Percentiles rank a stretch among this genome's conserved stretches.
Evolutionary conservation across 345 rosid species (phyloP).

Genomic region (Aurinia saxatilis): DNA sequence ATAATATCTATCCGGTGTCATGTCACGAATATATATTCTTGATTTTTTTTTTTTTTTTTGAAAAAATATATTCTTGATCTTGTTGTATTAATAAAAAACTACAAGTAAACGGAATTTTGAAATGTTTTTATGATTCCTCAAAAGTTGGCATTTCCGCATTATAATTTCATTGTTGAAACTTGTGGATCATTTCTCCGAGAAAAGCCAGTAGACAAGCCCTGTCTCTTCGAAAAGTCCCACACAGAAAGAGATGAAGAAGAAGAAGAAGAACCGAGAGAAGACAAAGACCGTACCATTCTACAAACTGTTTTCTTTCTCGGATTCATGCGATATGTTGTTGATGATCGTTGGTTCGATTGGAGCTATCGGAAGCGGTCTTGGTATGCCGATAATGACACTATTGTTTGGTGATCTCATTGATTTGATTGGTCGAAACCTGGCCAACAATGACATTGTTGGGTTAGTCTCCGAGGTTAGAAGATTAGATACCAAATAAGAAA

Average conservation of each 20-base stretch:
- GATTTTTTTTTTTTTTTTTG: no score
- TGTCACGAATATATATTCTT: no score
- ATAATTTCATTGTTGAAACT: no score
- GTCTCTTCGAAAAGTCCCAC: neutral
- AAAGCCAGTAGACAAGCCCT: neutral
- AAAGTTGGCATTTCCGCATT: no score
- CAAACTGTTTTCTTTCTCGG: slow-evolving; percentile 65
- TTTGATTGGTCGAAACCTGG: slow-evolving; percentile 53
- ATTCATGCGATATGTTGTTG: slow-evolving; percentile 41
- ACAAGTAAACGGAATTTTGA: no score
- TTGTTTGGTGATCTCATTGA: slow-evolving; percentile 56
- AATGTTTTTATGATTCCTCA: no score
- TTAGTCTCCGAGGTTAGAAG: slow-evolving; percentile 45
- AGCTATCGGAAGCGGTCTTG: slow-evolving; percentile 53
- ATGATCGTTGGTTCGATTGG: slow-evolving; percentile 63
- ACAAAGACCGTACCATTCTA: slow-evolving; percentile 48
- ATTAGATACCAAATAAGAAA: neutral
- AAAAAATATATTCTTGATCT: no score
- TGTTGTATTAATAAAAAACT: no score
- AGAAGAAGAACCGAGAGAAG: slow-evolving; percentile 30
- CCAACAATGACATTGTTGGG: slow-evolving; percentile 22
- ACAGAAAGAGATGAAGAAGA: slow-evolving; percentile 22
- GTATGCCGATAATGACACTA: slow-evolving; percentile 61
- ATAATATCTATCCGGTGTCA: no score
- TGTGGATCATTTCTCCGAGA: no score